phyloP scores from a whole-genome alignment of 768 basidiomycete species.

The Psilocybe tampanensis region DNA sequence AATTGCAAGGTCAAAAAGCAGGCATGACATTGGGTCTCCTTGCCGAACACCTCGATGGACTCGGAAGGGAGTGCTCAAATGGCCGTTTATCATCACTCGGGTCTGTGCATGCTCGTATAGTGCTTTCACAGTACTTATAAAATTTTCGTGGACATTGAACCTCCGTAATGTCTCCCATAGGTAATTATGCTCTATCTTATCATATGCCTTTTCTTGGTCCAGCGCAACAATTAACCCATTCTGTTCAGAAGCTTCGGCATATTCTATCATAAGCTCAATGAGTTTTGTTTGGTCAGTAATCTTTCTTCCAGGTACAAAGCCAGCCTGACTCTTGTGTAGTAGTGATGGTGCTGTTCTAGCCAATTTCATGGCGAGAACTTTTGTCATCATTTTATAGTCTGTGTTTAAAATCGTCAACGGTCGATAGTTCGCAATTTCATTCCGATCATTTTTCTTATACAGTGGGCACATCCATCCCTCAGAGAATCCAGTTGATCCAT shows the following conservation, averaged over 20 bases:
- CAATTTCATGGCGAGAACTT: background rate
- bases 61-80: conserved; percentile 21
- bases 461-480: conserved; percentile 41
- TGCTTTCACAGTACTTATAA: conserved; percentile 26
- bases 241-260: conserved; percentile 21
- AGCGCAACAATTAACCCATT: conserved; percentile 31
- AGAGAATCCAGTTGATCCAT: conserved; percentile 14
- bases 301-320: background rate
- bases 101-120: conserved; percentile 35
- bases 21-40: conserved; percentile 5
- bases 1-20: background rate
- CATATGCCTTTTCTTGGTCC: conserved; percentile 31
- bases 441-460: conserved; percentile 47
- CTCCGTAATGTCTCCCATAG: conserved; percentile 24
- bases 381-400: background rate
- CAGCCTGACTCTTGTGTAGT: background rate
- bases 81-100: conserved; percentile 34
- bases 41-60: conserved; percentile 19
- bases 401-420: no score
- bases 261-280: conserved; percentile 22
- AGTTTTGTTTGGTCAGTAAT: conserved; percentile 36
- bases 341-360: background rate
- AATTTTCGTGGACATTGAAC: conserved; percentile 23
- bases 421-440: no score
- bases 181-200: conserved; percentile 33